These are phyloP conservation scores for Talaromyces islandicus DNA, from an alignment of 2,329 filamentous ascomycete genomes.

Conservation along the genomic window DNA sequence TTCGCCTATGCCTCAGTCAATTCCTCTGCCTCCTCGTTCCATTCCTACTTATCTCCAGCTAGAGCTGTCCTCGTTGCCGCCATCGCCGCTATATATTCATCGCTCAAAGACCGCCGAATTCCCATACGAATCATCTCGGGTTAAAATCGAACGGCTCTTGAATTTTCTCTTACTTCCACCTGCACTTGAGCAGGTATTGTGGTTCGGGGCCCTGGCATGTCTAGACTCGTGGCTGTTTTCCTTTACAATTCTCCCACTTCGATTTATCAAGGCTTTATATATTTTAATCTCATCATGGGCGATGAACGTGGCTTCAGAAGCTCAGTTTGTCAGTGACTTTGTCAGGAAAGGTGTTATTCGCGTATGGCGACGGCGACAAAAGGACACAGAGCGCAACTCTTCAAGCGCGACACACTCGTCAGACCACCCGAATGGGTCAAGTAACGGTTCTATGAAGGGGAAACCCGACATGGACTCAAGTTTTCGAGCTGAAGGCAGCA, in stretches of 20 bases:
- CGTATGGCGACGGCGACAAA: conserved; percentile 58
- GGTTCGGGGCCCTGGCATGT: conserved; percentile 85
- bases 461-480: conserved; percentile 15
- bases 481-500: conserved; percentile 16
- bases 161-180: conserved; percentile 81
- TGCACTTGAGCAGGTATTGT: conserved; percentile 75
- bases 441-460: conserved; percentile 14
- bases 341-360: conserved; percentile 74
- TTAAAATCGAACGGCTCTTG: conserved; percentile 85
- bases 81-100: conserved; percentile 60
- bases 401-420: not conserved
- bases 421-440: not conserved
- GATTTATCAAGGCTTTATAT: conserved; percentile 74
- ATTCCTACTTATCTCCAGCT: conserved; percentile 61
- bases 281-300: conserved; percentile 75
- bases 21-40: conserved; percentile 58
- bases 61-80: conserved; percentile 55
- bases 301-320: conserved; percentile 65
- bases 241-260: conserved; percentile 87
- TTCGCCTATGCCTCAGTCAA: conserved; percentile 46
- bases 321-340: conserved; percentile 64
- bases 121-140: conserved; percentile 84
- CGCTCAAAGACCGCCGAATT: conserved; percentile 52
- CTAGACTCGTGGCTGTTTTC: conserved; percentile 95
- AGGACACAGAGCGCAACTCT: not conserved